These are phyloP conservation scores for Heliocybe sulcata DNA, from an alignment of 1,284 basidiomycete species.

Conservation along the genomic window DNA sequence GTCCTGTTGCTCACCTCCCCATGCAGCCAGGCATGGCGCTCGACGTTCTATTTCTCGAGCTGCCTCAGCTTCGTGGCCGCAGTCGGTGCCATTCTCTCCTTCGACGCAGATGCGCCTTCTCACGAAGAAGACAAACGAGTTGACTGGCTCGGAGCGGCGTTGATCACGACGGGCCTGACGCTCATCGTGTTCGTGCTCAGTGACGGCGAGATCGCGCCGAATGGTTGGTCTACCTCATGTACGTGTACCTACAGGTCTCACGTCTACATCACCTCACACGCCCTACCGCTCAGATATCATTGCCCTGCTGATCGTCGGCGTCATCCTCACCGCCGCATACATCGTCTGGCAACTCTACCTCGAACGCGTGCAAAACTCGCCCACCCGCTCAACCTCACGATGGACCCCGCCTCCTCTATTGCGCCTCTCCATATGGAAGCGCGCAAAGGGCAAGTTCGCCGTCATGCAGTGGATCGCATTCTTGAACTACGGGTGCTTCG, in stretches of 20 bases:
- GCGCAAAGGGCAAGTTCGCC: constrained; percentile 59
- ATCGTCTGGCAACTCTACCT: constrained; percentile 66
- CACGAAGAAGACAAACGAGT: constrained; percentile 21
- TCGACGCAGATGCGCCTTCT: constrained; percentile 38
- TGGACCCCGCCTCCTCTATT: constrained; percentile 63
- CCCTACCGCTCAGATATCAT: constrained; percentile 38
- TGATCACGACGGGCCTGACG: constrained; percentile 43
- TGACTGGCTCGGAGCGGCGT: constrained; percentile 47
- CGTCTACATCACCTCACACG: not conserved
- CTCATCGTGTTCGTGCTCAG: constrained; percentile 51
- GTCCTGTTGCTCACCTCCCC: not conserved
- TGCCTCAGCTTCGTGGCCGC: constrained; percentile 45
- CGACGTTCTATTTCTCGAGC: constrained; percentile 47
- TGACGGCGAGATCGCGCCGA: constrained; percentile 61
- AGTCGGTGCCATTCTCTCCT: constrained; percentile 39
- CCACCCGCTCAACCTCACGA: constrained; percentile 9
- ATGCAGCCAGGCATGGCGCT: constrained; percentile 48
- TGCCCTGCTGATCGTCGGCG: constrained; percentile 55
- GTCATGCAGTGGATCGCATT: constrained; percentile 64
- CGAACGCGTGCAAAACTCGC: constrained; percentile 29
- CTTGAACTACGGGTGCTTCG: constrained; percentile 62
- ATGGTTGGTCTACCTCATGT: constrained; percentile 76
- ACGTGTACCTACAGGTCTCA: constrained; percentile 22
- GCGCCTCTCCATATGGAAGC: constrained; percentile 61
- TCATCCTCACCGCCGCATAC: constrained; percentile 54